Percentiles rank a stretch among this genome's conserved stretches.
Conservation (phyloP, 306 rosid species). For the Alnus glutinosa region DNA sequence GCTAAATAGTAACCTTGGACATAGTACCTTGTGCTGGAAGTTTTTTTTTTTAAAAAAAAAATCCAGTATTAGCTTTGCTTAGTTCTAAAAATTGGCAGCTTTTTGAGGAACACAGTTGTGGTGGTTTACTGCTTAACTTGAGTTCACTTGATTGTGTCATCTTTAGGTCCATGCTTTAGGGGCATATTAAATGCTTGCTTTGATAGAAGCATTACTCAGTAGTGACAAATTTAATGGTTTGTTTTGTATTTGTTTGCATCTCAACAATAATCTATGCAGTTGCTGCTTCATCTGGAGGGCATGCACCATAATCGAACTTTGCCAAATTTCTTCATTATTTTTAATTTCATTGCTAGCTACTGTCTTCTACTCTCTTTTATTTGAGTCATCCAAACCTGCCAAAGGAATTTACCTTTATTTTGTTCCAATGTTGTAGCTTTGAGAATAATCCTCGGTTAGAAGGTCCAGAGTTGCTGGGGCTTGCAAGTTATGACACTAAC, state of each 20-base stretch:
- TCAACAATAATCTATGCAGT: not conserved
- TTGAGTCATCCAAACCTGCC: not conserved
- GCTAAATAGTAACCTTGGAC: not conserved
- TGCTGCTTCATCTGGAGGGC: not conserved
- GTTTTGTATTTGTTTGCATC: not conserved
- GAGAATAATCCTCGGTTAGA: constrained; percentile 85
- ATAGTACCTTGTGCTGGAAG: not conserved
- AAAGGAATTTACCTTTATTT: constrained; percentile 23
- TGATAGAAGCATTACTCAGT: not conserved
- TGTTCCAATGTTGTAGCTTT: constrained; percentile 61
- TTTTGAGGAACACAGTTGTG: not conserved
- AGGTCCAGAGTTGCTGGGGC: constrained; percentile 96
- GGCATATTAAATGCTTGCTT: not conserved
- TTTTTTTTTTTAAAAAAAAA: no score
- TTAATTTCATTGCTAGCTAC: not conserved
- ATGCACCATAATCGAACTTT: not conserved
- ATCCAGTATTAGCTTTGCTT: not conserved
- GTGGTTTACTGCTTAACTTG: not conserved
- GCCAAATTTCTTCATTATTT: not conserved
- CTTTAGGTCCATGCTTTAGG: not conserved
- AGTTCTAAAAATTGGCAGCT: not conserved
- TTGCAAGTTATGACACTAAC: constrained; percentile 88
- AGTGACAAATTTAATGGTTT: not conserved
- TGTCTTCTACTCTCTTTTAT: not conserved
- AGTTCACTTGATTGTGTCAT: not conserved